Conservation (phyloP, 176 grass and related monocot species). For the Carex pumila region DNA sequence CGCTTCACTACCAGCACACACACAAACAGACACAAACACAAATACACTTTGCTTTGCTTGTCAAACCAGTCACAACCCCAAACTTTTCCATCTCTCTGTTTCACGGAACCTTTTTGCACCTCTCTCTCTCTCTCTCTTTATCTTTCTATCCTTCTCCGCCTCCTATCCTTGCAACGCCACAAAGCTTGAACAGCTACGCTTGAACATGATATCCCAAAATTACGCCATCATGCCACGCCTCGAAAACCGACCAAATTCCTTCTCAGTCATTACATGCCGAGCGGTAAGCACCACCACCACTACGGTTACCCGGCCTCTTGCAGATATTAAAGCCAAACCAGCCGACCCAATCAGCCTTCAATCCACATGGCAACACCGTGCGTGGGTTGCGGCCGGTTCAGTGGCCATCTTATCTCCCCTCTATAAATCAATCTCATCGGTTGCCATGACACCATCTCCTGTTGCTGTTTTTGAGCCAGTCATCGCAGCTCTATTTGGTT, state of each 20-base stretch:
- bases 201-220: conserved; percentile 19
- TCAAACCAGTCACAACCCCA: background rate
- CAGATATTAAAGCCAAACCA: conserved; percentile 2
- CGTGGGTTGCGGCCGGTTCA: conserved; percentile 61
- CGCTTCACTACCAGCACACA: conserved; percentile 30
- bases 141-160: background rate
- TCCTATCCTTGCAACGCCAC: background rate
- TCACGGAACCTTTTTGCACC: background rate
- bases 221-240: conserved; percentile 36
- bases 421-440: conserved; percentile 40
- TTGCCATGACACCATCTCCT: conserved; percentile 9
- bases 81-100: background rate
- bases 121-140: background rate
- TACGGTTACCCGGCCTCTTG: background rate
- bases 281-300: conserved; percentile 25
- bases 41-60: background rate
- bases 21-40: background rate
- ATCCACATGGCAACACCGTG: conserved; percentile 71
- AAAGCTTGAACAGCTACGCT: background rate
- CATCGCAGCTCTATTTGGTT: conserved; percentile 30
- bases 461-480: conserved; percentile 16
- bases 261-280: conserved; percentile 19
- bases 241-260: conserved; percentile 20
- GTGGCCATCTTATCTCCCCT: conserved; percentile 55
- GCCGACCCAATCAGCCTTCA: conserved; percentile 37